Conservation (phyloP, 768 basidiomycete species). For the Amanita rimosa region DNA sequence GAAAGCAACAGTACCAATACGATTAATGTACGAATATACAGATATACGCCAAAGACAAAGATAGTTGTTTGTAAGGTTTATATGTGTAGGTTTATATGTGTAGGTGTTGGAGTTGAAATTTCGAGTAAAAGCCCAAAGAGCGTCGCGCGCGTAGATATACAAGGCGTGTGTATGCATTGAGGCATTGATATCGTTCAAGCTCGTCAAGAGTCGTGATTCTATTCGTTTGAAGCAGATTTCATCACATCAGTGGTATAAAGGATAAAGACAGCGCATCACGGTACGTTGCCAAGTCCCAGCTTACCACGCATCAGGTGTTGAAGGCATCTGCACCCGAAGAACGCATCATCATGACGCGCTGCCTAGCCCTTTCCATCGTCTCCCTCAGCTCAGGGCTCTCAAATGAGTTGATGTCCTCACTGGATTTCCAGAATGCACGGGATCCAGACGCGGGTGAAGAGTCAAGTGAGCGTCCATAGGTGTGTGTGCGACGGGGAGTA, state of each 20-base stretch:
- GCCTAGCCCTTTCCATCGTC: conserved; percentile 59
- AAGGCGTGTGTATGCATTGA: background rate
- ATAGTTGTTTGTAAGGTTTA: too few species aligned
- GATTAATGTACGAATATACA: too few species aligned
- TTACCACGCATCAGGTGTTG: background rate
- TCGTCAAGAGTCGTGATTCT: too few species aligned
- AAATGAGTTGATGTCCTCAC: conserved; percentile 40
- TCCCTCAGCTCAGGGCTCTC: conserved; percentile 58
- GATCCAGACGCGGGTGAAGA: conserved; percentile 11
- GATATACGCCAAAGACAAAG: too few species aligned
- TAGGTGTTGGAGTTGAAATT: too few species aligned
- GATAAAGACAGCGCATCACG: too few species aligned
- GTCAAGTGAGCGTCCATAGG: conserved; percentile 1
- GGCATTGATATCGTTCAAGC: too few species aligned
- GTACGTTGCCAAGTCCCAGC: background rate
- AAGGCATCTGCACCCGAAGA: background rate
- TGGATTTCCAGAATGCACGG: conserved; percentile 8
- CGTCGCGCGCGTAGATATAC: background rate
- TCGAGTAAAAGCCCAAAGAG: too few species aligned
- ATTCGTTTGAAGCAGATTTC: too few species aligned
- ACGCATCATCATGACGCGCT: conserved; percentile 1
- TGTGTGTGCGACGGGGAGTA: conserved; percentile 9
- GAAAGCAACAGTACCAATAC: too few species aligned
- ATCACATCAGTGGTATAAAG: too few species aligned
- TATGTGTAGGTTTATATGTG: too few species aligned